Conservation (phyloP, 495 filamentous ascomycete genomes). For the Xylaria intraflava region DNA sequence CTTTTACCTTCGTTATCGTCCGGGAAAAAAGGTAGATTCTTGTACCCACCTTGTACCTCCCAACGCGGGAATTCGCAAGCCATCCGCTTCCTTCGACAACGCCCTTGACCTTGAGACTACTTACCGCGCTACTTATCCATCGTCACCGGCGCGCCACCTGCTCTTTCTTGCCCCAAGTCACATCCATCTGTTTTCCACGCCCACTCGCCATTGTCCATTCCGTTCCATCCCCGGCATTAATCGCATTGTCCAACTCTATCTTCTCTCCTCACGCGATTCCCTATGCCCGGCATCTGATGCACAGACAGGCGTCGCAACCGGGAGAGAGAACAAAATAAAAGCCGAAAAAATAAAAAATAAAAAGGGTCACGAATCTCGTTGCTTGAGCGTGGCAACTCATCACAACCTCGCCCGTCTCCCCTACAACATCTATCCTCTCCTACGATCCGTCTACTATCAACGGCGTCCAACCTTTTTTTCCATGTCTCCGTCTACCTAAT, state of each 20-base stretch:
- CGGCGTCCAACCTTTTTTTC: constrained; percentile 10
- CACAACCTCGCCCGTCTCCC: not conserved
- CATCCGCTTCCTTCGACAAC: constrained; percentile 10
- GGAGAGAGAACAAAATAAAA: constrained; percentile 10
- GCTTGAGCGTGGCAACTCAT: not conserved
- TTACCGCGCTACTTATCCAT: not conserved
- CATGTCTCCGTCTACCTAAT: constrained; percentile 24
- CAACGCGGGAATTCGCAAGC: constrained; percentile 10
- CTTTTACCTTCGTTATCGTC: not conserved
- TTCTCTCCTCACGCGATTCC: not conserved
- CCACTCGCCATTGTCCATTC: not conserved
- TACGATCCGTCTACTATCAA: constrained; percentile 1
- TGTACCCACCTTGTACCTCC: not conserved
- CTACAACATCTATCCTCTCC: not conserved
- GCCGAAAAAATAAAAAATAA: not conserved
- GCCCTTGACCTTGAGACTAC: constrained; percentile 1
- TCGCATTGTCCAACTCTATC: not conserved
- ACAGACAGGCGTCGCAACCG: not conserved
- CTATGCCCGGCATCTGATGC: not conserved
- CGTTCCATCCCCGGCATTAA: not conserved
- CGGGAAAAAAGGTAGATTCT: not conserved
- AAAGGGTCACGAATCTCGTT: constrained; percentile 1
- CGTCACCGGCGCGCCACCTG: constrained; percentile 1
- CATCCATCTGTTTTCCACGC: not conserved
- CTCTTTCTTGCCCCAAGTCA: not conserved